Percentiles rank a stretch among this genome's conserved stretches.
phyloP scores from a whole-genome alignment of 2,329 filamentous ascomycete genomes.

The Aureobasidium melanogenum region DNA sequence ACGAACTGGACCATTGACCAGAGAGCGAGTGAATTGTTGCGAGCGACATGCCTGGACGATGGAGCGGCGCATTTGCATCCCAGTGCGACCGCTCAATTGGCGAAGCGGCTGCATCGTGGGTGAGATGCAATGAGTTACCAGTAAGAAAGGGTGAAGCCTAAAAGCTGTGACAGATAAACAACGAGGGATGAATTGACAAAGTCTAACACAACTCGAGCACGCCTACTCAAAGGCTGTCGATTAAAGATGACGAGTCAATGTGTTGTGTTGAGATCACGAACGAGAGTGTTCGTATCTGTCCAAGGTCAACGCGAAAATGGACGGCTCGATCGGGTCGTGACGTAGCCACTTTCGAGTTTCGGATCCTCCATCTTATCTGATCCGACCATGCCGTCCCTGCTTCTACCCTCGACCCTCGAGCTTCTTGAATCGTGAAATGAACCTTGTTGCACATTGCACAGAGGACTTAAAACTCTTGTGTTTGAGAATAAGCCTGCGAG shows the following conservation, averaged over 20 bases:
- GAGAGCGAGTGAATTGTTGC: background rate
- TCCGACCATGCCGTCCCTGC: background rate
- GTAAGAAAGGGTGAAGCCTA: background rate
- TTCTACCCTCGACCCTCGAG: background rate
- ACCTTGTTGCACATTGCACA: background rate
- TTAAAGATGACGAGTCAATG: background rate
- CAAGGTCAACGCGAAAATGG: background rate
- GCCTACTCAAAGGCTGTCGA: background rate
- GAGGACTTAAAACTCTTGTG: no score
- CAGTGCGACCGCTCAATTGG: slow-evolving; percentile 6
- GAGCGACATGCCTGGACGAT: background rate
- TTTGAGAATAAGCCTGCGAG: background rate
- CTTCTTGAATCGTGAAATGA: background rate
- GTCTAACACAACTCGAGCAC: background rate
- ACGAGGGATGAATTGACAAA: background rate
- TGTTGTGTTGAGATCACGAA: background rate
- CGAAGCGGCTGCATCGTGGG: slow-evolving; percentile 10
- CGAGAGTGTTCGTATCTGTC: background rate
- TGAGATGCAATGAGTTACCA: background rate
- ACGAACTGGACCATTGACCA: slow-evolving; percentile 4
- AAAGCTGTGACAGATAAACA: background rate
- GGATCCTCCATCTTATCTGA: background rate
- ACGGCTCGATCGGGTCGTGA: background rate
- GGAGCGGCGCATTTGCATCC: slow-evolving; percentile 8
- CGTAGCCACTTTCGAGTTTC: no score